Percentiles rank a stretch among this genome's conserved stretches.
These are phyloP conservation scores for Eimeria sp. DNA, from an alignment of 169 alveolate species.

Conservation along the genomic window DNA sequence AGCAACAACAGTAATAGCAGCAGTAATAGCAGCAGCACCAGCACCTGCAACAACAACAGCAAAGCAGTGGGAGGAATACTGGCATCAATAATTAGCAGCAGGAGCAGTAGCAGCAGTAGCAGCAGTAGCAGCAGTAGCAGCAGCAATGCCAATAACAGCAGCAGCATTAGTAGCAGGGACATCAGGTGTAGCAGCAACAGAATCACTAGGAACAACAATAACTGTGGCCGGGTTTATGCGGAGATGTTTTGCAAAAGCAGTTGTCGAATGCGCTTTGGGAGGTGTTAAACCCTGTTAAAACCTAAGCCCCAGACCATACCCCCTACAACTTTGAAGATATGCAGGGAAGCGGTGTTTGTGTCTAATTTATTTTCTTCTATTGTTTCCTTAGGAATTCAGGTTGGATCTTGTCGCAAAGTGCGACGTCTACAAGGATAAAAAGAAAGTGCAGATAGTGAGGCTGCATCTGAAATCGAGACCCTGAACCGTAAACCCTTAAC, in stretches of 20 bases:
- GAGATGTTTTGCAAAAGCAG: not conserved
- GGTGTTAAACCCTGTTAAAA: not conserved
- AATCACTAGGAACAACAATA: not conserved
- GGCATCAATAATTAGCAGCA: no score
- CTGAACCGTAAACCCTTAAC: not conserved
- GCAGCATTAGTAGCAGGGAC: not conserved
- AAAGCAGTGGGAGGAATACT: no score
- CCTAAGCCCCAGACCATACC: not conserved
- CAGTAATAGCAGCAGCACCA: no score
- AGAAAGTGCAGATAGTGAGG: constrained; percentile 44
- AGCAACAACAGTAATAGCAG: not conserved
- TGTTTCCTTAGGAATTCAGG: not conserved
- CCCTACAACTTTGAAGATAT: not conserved
- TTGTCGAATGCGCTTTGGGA: not conserved
- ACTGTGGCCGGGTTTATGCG: not conserved
- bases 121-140: not conserved
- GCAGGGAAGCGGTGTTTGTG: not conserved
- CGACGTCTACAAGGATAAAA: constrained; percentile 10
- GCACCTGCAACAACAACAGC: no score
- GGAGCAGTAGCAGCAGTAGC: not conserved
- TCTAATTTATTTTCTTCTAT: not conserved
- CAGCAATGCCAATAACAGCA: not conserved
- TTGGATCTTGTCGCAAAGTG: constrained; percentile 39
- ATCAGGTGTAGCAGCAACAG: not conserved
- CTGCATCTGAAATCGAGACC: not conserved